Evolutionary conservation across 495 filamentous ascomycete species (phyloP).

Genomic region (Annulohypoxylon nitens): DNA sequence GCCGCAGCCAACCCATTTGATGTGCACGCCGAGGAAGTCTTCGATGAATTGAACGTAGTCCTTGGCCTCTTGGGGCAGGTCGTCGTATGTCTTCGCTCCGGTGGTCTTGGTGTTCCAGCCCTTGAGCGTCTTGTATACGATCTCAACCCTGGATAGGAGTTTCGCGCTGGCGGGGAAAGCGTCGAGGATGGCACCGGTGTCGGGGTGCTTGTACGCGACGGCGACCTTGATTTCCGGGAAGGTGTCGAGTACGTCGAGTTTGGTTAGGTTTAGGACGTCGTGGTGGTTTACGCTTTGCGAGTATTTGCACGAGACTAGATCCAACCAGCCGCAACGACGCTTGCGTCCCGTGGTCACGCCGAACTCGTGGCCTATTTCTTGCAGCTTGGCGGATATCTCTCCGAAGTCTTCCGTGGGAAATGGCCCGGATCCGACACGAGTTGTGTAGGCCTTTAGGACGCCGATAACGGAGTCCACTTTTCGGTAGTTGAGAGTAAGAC

Average conservation of each 20-base stretch:
- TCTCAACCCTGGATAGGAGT: constrained; percentile 59
- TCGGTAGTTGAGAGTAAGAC: constrained; percentile 30
- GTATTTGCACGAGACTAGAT: constrained; percentile 88
- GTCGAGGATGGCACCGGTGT: constrained; percentile 49
- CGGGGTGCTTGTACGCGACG: constrained; percentile 72
- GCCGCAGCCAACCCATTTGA: constrained; percentile 85
- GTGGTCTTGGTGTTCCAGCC: constrained; percentile 83
- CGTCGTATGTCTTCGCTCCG: constrained; percentile 57
- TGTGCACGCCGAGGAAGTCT: constrained; percentile 74
- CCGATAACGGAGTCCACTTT: constrained; percentile 69
- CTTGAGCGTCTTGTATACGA: constrained; percentile 78
- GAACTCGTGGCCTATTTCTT: constrained; percentile 62
- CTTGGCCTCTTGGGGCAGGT: constrained; percentile 79
- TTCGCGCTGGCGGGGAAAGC: constrained; percentile 57
- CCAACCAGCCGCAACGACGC: constrained; percentile 90
- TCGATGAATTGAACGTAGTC: constrained; percentile 81
- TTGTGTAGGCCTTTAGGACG: constrained; percentile 87
- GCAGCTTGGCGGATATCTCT: constrained; percentile 59
- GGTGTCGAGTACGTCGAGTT: constrained; percentile 84
- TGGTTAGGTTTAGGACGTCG: constrained; percentile 36
- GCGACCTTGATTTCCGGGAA: constrained; percentile 86
- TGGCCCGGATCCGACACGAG: constrained; percentile 81
- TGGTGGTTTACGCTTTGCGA: constrained; percentile 79
- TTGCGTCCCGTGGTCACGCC: constrained; percentile 87
- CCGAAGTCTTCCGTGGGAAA: constrained; percentile 88